Evolutionary conservation across 345 rosid species (phyloP).

Genomic region (Citrus trifoliata): DNA sequence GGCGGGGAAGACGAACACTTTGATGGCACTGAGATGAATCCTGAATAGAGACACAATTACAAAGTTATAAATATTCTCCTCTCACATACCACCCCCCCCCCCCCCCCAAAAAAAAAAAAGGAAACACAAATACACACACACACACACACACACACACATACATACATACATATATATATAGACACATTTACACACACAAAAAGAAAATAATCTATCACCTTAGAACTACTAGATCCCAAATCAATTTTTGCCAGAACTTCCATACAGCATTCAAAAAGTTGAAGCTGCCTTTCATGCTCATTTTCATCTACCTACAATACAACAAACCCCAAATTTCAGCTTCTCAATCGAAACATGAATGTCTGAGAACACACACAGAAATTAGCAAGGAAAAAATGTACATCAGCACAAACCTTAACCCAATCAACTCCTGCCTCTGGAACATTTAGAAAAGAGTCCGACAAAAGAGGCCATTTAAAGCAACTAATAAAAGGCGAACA

Average conservation of each 20-base stretch:
- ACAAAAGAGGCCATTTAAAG: conserved; percentile 34
- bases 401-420: conserved; percentile 42
- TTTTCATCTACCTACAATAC: conserved; percentile 53
- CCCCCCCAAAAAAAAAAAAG: no score
- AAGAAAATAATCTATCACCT: conserved; percentile 30
- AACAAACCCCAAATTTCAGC: conserved; percentile 20
- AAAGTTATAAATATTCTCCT: conserved; percentile 3
- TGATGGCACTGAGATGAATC: conserved; percentile 40
- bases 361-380: conserved; percentile 18
- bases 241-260: conserved; percentile 66
- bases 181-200: no score
- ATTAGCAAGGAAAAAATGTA: neutral
- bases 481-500: conserved; percentile 35
- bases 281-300: conserved; percentile 38
- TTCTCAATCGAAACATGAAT: conserved; percentile 14
- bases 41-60: conserved; percentile 32
- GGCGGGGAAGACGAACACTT: conserved; percentile 54
- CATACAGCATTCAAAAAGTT: conserved; percentile 69
- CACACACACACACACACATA: no score
- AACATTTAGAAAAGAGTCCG: conserved; percentile 30
- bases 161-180: neutral
- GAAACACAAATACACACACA: no score
- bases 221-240: conserved; percentile 26
- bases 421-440: conserved; percentile 43
- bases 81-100: no score